A percentile compares a stretch with the other conserved stretches of the same genome.
These are phyloP conservation scores for Suillus clintonianus DNA, from an alignment of 768 basidiomycete species.

Conservation along the genomic window DNA sequence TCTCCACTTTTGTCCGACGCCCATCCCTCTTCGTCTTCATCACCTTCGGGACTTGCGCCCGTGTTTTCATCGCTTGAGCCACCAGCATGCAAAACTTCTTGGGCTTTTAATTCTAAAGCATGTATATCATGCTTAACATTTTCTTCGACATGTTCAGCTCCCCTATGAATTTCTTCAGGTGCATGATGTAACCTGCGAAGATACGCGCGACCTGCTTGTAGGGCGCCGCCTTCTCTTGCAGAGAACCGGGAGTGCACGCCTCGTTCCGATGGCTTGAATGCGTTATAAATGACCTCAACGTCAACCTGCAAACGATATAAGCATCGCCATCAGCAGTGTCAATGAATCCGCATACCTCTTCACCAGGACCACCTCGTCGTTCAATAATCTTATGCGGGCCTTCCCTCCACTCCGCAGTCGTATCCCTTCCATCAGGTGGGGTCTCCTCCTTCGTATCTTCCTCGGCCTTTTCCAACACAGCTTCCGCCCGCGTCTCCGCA, in stretches of 20 bases:
- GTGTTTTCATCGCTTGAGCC: conserved; percentile 11
- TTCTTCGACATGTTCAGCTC: conserved; percentile 24
- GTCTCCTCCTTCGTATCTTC: conserved; percentile 34
- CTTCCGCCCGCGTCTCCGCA: conserved; percentile 11
- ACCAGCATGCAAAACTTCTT: conserved; percentile 5
- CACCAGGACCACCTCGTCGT: conserved; percentile 53
- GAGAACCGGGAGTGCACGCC: conserved; percentile 4
- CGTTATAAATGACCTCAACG: conserved; percentile 60
- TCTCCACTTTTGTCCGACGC: conserved; percentile 53
- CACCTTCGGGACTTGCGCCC: conserved; percentile 12
- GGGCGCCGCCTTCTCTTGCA: conserved; percentile 1
- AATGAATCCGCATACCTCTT: conserved; percentile 53
- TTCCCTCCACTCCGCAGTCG: conserved; percentile 64
- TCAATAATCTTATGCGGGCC: conserved; percentile 71
- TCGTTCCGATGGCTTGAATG: conserved; percentile 21
- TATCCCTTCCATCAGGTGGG: conserved; percentile 47
- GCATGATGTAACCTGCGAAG: conserved; percentile 17
- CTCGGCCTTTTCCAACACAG: conserved; percentile 13
- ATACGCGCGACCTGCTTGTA: conserved; percentile 10
- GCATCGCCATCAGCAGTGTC: conserved; percentile 6
- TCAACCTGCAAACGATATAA: conserved; percentile 49
- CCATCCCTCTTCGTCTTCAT: conserved; percentile 63
- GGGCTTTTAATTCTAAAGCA: conserved; percentile 16
- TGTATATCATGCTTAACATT: conserved; percentile 16
- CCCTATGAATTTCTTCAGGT: conserved; percentile 20